These are phyloP conservation scores for Fusarium sp. DNA, from an alignment of 2,329 filamentous ascomycete genomes.

Conservation along the genomic window DNA sequence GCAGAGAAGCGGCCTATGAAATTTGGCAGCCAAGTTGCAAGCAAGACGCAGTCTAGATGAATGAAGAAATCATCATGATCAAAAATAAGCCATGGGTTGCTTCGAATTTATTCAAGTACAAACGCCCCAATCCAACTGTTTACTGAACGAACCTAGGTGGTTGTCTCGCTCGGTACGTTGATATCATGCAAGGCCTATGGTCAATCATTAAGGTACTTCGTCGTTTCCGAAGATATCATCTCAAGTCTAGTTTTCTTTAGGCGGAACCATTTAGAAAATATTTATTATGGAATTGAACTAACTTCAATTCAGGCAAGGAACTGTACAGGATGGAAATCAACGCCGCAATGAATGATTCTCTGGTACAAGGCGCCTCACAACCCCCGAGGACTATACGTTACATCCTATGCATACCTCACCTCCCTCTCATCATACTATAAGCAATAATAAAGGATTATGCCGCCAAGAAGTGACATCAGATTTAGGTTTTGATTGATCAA, in stretches of 20 bases:
- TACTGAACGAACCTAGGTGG: not conserved
- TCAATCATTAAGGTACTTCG: not conserved
- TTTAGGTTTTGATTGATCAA: not conserved
- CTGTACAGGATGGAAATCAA: no score
- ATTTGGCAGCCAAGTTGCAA: not conserved
- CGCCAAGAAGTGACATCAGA: not conserved
- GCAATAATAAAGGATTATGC: not conserved
- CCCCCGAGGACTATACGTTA: not conserved
- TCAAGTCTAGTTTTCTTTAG: no score
- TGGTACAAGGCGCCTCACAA: not conserved
- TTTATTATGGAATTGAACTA: not conserved
- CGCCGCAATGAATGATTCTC: no score
- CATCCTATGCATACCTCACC: not conserved
- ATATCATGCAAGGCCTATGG: not conserved
- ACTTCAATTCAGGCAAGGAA: not conserved
- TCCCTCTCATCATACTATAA: not conserved
- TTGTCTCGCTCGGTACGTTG: not conserved
- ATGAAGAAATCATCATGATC: not conserved
- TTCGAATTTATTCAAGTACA: not conserved
- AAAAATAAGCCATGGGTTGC: not conserved
- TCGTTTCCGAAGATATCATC: not conserved
- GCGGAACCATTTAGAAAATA: fast-evolving
- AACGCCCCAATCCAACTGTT: not conserved
- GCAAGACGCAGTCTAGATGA: not conserved
- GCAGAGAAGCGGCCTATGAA: not conserved